These are phyloP conservation scores for Kazachstania viticola DNA, from an alignment of 805 yeast genomes.

Conservation along the genomic window DNA sequence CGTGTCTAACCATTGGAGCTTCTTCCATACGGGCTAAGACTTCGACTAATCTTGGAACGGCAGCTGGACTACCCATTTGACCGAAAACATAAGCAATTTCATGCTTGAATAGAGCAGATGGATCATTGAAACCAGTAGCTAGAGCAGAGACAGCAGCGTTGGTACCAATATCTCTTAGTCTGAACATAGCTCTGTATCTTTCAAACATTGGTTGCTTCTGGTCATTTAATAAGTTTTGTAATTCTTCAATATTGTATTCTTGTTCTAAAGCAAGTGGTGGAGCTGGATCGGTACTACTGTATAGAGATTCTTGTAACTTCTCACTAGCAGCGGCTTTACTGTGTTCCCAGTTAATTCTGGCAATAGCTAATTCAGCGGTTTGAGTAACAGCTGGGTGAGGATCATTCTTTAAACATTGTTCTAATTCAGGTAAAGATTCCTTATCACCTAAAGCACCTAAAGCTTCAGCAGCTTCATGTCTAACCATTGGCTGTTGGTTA, in stretches of 20 bases:
- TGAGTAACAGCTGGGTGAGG: slow-evolving; percentile 84
- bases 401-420: slow-evolving; percentile 55
- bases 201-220: slow-evolving; percentile 73
- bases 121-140: slow-evolving; percentile 81
- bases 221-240: slow-evolving; percentile 61
- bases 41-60: slow-evolving; percentile 78
- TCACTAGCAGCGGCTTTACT: slow-evolving; percentile 51
- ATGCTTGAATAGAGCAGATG: slow-evolving; percentile 90
- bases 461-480: slow-evolving; percentile 99
- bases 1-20: slow-evolving; percentile 99
- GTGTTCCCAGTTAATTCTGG: slow-evolving; percentile 86
- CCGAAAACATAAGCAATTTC: slow-evolving; percentile 98
- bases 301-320: slow-evolving; percentile 59
- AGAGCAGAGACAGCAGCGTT: slow-evolving; percentile 88
- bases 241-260: slow-evolving; percentile 49
- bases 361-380: slow-evolving; percentile 95
- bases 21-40: slow-evolving; percentile 67
- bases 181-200: slow-evolving; percentile 96
- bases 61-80: slow-evolving; percentile 85
- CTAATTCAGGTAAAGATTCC: slow-evolving; percentile 55
- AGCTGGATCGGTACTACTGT: slow-evolving; percentile 91
- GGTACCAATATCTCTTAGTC: slow-evolving; percentile 88
- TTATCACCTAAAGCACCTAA: slow-evolving; percentile 88
- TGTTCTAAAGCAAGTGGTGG: slow-evolving; percentile 78
- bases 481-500: slow-evolving; percentile 85